A percentile compares a stretch with the other conserved stretches of the same genome.
phyloP scores from a whole-genome alignment of 2,329 filamentous ascomycete species.

The Cercospora zeae-maydis region DNA sequence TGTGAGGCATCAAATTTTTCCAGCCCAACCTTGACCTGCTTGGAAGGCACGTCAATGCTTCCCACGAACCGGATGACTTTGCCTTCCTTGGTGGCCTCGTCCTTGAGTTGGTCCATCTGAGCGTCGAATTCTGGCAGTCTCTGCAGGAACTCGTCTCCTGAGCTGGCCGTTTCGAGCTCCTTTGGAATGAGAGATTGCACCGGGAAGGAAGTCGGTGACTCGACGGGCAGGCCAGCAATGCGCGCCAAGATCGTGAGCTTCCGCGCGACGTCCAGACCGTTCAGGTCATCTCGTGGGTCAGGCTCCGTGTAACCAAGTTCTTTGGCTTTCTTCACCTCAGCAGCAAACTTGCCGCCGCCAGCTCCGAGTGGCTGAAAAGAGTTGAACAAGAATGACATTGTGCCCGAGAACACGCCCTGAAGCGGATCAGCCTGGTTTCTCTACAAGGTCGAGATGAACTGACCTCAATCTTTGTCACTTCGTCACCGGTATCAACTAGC shows the following conservation, averaged over 20 bases:
- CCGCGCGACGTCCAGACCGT: constrained; percentile 85
- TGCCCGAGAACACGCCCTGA: constrained; percentile 86
- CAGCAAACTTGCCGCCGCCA: constrained; percentile 77
- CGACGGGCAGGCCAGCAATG: constrained; percentile 74
- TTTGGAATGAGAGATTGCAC: constrained; percentile 90
- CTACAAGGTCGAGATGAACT: background rate
- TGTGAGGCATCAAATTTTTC: constrained; percentile 79
- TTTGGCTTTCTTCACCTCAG: constrained; percentile 88
- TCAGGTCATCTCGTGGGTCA: constrained; percentile 80
- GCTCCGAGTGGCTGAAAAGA: constrained; percentile 81
- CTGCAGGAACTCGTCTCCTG: constrained; percentile 80
- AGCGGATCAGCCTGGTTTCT: background rate
- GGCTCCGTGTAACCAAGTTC: constrained; percentile 89
- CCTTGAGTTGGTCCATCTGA: constrained; percentile 86
- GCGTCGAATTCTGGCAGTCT: constrained; percentile 76
- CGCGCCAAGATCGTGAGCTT: constrained; percentile 94
- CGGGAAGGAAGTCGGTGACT: constrained; percentile 83
- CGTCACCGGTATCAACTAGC: constrained; percentile 88
- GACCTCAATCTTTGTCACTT: constrained; percentile 79
- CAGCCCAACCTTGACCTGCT: constrained; percentile 84
- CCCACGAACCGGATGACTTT: constrained; percentile 95
- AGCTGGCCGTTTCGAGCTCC: constrained; percentile 72
- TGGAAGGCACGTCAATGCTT: constrained; percentile 78
- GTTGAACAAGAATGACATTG: constrained; percentile 98
- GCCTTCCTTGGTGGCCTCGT: constrained; percentile 76